These are phyloP conservation scores for Flaveria floridana DNA, from an alignment of 140 eudicot genomes.

Conservation along the genomic window DNA sequence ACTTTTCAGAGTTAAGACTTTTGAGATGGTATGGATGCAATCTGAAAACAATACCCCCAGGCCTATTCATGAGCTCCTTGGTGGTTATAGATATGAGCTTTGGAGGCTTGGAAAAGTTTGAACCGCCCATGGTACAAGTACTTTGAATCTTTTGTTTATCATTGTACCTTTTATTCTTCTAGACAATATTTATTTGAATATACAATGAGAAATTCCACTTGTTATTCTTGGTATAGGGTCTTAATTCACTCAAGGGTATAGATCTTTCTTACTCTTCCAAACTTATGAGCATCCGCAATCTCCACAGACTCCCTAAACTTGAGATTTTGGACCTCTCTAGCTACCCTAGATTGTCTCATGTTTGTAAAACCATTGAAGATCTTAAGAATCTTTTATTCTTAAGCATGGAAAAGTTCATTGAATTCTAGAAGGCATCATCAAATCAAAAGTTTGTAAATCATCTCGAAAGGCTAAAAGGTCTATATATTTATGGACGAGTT, in stretches of 20 bases:
- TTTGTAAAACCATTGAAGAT: slow-evolving; percentile 11
- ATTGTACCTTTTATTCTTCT: background rate
- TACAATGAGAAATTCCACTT: background rate
- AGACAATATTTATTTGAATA: background rate
- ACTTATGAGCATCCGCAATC: background rate
- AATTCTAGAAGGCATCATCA: slow-evolving; percentile 1
- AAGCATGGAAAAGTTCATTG: background rate
- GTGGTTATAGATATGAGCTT: background rate
- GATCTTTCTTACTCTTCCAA: background rate
- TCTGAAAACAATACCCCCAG: background rate
- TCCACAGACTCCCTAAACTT: slow-evolving; percentile 22
- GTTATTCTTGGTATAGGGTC: slow-evolving; percentile 4
- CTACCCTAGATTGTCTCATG: background rate
- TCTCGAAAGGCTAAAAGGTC: background rate
- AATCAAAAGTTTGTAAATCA: background rate
- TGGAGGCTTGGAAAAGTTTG: background rate
- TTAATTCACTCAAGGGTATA: slow-evolving; percentile 16
- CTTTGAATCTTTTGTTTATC: background rate
- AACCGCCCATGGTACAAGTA: background rate
- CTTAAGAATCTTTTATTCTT: slow-evolving; percentile 12
- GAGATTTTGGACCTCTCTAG: background rate
- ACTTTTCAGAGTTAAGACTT: background rate
- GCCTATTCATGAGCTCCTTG: background rate
- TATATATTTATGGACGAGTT: background rate
- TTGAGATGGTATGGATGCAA: background rate